Evolutionary conservation across 768 basidiomycete species (phyloP), one percentile per base, ranked within the genome.

Genomic region (Chalciporus piperatus): DNA sequence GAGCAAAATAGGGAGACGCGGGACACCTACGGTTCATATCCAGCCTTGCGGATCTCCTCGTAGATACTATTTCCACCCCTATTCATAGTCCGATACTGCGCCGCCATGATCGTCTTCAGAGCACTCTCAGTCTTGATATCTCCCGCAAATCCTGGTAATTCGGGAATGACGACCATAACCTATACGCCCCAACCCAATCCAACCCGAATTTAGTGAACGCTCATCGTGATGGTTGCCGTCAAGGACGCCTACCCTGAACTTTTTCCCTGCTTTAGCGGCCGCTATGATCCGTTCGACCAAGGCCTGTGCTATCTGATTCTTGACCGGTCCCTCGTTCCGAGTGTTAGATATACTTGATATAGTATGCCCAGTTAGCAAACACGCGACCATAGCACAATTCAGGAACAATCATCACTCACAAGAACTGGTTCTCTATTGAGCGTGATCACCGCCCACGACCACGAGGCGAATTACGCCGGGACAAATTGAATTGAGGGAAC

Each of bases 91-190:
- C 91, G 80, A 63, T 88, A 91, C 62, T 90, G 87, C 1, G 85
- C 93, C 10, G 84, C 92, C 86, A 96, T 85, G 67, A 97, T 95
- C 8, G 74, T 88, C 74, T 88, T 84, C 49, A 92, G 59, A 1
- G 85, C 70, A 0, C 69, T 64, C 52, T 81, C 83, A 42, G 69
- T 72, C 73, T 84, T 88, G 65, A 97, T 76, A 65, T 92, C 83
- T 3, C 95, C 88, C 1, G 92, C 77, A 68, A 98, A 97, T 1
- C 87, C 94, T 13, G 95, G 95, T 2, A 97, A 77, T 65, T 96
- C 94, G 0, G 95, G 96, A 46, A 98, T 87, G 17, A 87, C 72
- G 13, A 98, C 81, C 45, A 96, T 75, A 47, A 97, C 89, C 89
- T 93, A 57, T 2, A 41, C 25, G 19, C 11, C 44, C 13, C 7